Conservation (phyloP, 495 filamentous ascomycete species). For the Corynascus novoguineensis region DNA sequence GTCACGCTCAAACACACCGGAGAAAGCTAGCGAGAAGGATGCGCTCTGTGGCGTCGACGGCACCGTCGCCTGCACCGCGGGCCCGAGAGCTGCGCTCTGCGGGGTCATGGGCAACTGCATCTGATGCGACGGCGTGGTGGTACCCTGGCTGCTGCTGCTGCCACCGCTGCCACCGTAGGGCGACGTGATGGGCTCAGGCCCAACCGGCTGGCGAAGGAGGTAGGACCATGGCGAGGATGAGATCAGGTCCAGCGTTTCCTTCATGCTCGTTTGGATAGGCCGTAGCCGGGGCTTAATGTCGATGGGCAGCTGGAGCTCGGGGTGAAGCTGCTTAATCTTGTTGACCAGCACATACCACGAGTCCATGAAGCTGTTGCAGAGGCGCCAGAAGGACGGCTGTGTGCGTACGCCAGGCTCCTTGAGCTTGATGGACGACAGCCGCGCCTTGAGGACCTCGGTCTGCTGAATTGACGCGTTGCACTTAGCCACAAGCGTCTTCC, state of each 20-base stretch:
- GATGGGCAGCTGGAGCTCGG: conserved; percentile 55
- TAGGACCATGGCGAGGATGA: conserved; percentile 72
- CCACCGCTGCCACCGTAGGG: conserved; percentile 2
- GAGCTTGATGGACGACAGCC: conserved; percentile 72
- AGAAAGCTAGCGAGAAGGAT: conserved; percentile 58
- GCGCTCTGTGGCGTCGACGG: conserved; percentile 71
- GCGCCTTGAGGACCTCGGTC: conserved; percentile 60
- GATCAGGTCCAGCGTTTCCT: conserved; percentile 68
- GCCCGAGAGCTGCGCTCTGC: conserved; percentile 77
- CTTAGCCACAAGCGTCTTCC: conserved; percentile 63
- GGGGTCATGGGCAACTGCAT: conserved; percentile 55
- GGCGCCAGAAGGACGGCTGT: conserved; percentile 73
- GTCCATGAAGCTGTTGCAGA: conserved; percentile 70
- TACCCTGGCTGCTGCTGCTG: not conserved
- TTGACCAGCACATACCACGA: conserved; percentile 68
- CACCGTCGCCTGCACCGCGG: conserved; percentile 83
- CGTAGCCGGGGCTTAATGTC: conserved; percentile 67
- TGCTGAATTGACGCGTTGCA: conserved; percentile 58
- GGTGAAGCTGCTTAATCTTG: conserved; percentile 60
- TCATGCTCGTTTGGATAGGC: conserved; percentile 68
- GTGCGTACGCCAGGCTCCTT: conserved; percentile 75
- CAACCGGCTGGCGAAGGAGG: conserved; percentile 29
- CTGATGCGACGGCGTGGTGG: conserved; percentile 20
- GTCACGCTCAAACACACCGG: conserved; percentile 60
- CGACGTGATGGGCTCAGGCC: not conserved